These are phyloP conservation scores for Phoma sp. DNA, from an alignment of 2,329 filamentous ascomycete species.

Conservation along the genomic window DNA sequence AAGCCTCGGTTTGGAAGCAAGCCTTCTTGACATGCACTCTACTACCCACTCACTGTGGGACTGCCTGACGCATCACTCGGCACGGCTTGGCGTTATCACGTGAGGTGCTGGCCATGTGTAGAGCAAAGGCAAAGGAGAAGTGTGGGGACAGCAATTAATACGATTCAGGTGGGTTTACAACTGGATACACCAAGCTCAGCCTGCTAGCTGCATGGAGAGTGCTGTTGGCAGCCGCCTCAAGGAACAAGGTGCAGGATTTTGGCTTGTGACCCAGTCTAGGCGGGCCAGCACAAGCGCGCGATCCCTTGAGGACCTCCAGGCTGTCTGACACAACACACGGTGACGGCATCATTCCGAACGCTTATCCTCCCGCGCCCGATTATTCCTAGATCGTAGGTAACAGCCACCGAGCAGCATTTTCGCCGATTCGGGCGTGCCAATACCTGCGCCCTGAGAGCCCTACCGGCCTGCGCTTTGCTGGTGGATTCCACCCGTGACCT, in stretches of 20 bases:
- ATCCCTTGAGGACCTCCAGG: slow-evolving; percentile 22
- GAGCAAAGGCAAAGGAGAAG: slow-evolving; percentile 1
- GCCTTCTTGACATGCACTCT: neutral
- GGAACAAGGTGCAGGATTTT: neutral
- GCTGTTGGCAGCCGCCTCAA: slow-evolving; percentile 8
- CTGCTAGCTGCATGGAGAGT: slow-evolving; percentile 7
- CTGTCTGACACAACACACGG: slow-evolving; percentile 35
- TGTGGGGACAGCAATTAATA: slow-evolving; percentile 3
- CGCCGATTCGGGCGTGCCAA: slow-evolving; percentile 42
- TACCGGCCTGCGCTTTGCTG: slow-evolving; percentile 35
- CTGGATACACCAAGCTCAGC: neutral
- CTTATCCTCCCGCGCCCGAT: slow-evolving; percentile 46
- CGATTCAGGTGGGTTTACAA: slow-evolving; percentile 1
- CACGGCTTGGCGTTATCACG: slow-evolving; percentile 7
- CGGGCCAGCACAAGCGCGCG: slow-evolving; percentile 27
- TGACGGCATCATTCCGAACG: slow-evolving; percentile 48
- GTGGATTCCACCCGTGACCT: slow-evolving; percentile 17
- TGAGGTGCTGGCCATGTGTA: neutral
- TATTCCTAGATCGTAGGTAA: slow-evolving; percentile 29
- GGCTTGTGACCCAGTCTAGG: slow-evolving; percentile 24
- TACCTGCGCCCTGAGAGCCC: slow-evolving; percentile 40
- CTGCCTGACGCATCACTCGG: too few relatives aligned
- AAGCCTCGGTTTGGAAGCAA: neutral
- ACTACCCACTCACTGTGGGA: neutral
- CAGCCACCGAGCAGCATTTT: slow-evolving; percentile 24